Evolutionary conservation across 805 yeast genomes (phyloP).

Genomic region (Phaffomyces opuntiae): DNA sequence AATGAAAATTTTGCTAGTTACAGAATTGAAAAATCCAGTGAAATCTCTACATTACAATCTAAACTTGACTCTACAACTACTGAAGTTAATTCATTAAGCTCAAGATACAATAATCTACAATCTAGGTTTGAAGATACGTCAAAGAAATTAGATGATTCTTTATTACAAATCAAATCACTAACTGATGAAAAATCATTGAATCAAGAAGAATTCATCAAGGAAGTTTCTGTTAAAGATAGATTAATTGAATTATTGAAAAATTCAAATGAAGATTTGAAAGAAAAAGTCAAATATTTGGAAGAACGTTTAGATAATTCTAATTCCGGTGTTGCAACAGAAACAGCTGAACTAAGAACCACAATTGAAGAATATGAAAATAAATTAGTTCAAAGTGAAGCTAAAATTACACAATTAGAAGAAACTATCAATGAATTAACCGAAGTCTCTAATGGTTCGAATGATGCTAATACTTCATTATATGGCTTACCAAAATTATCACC

Average conservation of each 20-base stretch:
- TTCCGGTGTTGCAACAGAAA: constrained; percentile 37
- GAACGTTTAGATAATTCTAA: constrained; percentile 21
- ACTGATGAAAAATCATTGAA: constrained; percentile 35
- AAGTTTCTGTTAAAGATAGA: constrained; percentile 56
- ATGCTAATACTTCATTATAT: constrained; percentile 12
- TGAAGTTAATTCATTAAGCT: constrained; percentile 26
- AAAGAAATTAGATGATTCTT: constrained; percentile 33
- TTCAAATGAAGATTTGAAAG: constrained; percentile 42
- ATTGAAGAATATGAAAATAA: constrained; percentile 48
- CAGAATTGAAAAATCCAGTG: constrained; percentile 22
- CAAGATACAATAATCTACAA: constrained; percentile 25
- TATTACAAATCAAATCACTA: constrained; percentile 39
- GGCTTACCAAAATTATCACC: constrained; percentile 37
- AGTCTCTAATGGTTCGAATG: constrained; percentile 2
- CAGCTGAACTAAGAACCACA: constrained; percentile 51
- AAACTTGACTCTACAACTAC: constrained; percentile 22
- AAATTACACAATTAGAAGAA: constrained; percentile 36
- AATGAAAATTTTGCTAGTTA: constrained; percentile 25
- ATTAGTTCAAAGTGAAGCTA: constrained; percentile 37
- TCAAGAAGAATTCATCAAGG: constrained; percentile 47
- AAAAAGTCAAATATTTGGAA: constrained; percentile 50
- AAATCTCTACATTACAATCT: constrained; percentile 19
- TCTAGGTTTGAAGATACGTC: constrained; percentile 32
- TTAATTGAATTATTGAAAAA: constrained; percentile 49
- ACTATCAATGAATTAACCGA: constrained; percentile 37